phyloP scores from a whole-genome alignment of 78 protist species.

The Dictyostelium citrinum region DNA sequence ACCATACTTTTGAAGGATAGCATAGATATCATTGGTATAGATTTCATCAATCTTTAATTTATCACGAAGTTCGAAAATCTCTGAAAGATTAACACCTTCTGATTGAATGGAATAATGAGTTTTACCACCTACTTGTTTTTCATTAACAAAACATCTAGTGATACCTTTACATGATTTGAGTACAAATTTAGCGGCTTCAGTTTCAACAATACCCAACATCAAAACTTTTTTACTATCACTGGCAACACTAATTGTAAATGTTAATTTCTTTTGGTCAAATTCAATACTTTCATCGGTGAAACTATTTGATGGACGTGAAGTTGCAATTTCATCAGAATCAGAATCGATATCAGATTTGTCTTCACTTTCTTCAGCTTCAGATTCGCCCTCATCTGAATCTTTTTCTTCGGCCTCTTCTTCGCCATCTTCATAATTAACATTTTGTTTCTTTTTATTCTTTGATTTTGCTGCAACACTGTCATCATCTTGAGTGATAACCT shows the following conservation, averaged over 20 bases:
- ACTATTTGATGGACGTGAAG: neutral
- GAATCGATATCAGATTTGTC: neutral
- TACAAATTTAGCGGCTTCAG: constrained; percentile 11
- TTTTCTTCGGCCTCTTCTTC: constrained; percentile 16
- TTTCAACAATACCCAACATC: constrained; percentile 61
- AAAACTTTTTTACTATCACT: constrained; percentile 66
- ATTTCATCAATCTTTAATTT: constrained; percentile 67
- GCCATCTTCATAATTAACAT: constrained; percentile 48
- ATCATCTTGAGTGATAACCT: neutral
- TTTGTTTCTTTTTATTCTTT: constrained; percentile 50
- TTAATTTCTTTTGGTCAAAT: neutral
- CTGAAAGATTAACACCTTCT: constrained; percentile 90
- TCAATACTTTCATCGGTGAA: neutral
- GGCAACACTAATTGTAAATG: constrained; percentile 12
- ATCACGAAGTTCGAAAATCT: constrained; percentile 2
- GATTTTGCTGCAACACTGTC: constrained; percentile 43
- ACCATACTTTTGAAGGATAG: constrained; percentile 80
- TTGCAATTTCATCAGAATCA: neutral
- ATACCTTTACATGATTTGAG: constrained; percentile 57
- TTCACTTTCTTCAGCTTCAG: neutral
- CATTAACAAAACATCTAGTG: constrained; percentile 64
- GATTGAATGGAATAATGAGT: constrained; percentile 72
- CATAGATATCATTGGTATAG: constrained; percentile 81
- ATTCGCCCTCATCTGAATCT: neutral
- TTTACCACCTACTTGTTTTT: constrained; percentile 34